Evolutionary conservation across 495 filamentous ascomycete species (phyloP).

Genomic region (Lichenothelia convexa): DNA sequence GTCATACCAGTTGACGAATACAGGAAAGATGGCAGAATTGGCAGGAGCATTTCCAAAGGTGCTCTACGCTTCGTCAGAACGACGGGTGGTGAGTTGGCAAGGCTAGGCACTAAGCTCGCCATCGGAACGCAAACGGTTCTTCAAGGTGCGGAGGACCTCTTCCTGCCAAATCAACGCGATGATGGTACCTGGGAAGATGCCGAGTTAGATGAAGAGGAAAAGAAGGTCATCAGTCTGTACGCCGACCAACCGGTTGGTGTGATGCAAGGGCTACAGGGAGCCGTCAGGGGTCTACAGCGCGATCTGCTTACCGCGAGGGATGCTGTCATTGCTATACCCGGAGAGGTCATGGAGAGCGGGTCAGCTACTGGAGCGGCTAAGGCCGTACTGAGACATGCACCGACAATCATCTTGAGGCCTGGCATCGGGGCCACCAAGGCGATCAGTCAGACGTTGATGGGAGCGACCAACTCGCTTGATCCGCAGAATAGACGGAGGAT

Average conservation of each 20-base stretch:
- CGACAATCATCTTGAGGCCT: constrained; percentile 78
- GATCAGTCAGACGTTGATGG: constrained; percentile 72
- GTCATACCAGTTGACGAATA: constrained; percentile 85
- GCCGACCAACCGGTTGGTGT: constrained; percentile 84
- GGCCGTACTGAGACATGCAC: constrained; percentile 64
- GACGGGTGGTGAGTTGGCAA: constrained; percentile 77
- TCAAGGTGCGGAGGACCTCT: constrained; percentile 67
- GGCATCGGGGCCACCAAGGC: constrained; percentile 82
- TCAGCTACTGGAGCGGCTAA: constrained; percentile 66
- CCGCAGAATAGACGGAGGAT: constrained; percentile 61
- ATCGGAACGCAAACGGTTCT: constrained; percentile 85
- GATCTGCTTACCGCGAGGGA: constrained; percentile 72
- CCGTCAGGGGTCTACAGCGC: constrained; percentile 61
- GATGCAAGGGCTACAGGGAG: constrained; percentile 65
- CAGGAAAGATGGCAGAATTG: constrained; percentile 77
- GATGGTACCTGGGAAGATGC: constrained; percentile 44
- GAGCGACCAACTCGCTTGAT: constrained; percentile 86
- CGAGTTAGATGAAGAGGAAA: constrained; percentile 28
- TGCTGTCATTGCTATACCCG: constrained; percentile 87
- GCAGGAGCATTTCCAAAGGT: constrained; percentile 81
- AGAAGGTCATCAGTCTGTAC: constrained; percentile 53
- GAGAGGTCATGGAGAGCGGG: constrained; percentile 71
- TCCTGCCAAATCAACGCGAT: constrained; percentile 22
- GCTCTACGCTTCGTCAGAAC: constrained; percentile 77
- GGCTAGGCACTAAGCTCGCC: constrained; percentile 83